phyloP scores from a whole-genome alignment of 2,329 filamentous ascomycete genomes.

The Alternaria ethzedia region DNA sequence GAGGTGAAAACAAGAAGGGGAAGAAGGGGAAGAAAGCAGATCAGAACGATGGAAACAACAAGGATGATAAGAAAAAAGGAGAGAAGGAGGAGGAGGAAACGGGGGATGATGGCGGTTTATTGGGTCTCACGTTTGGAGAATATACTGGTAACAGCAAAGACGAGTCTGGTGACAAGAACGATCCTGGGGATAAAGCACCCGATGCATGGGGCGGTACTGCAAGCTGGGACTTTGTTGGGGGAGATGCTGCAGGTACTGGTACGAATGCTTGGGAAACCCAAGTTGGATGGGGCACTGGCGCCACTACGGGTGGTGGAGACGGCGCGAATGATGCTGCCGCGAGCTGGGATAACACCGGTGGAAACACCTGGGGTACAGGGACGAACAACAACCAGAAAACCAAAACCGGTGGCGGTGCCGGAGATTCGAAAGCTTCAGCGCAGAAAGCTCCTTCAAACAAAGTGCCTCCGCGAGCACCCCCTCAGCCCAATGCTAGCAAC shows the following conservation, averaged over 20 bases:
- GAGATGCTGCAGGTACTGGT: not conserved
- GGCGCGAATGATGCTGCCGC: not conserved
- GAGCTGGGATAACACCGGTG: not conserved
- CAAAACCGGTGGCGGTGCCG: not conserved
- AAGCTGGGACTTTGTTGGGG: not conserved
- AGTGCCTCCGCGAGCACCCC: not conserved
- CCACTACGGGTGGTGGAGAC: not conserved
- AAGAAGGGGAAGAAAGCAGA: conserved; percentile 24
- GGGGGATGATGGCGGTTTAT: not conserved
- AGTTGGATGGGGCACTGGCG: not conserved
- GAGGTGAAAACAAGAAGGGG: conserved; percentile 17
- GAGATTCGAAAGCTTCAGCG: not conserved
- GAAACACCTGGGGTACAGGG: not conserved
- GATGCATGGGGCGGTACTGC: not conserved
- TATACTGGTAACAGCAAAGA: not conserved
- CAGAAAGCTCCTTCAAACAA: conserved; percentile 5
- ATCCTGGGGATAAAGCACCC: not conserved
- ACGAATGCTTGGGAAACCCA: not conserved
- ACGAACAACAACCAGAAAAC: conserved; percentile 1
- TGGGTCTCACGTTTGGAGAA: not conserved
- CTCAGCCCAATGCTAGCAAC: not conserved
- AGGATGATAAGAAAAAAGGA: not conserved
- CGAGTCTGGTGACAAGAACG: not conserved
- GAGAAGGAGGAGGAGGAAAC: not conserved
- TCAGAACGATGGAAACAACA: not conserved